phyloP scores from a whole-genome alignment of 129 eudicot genomes.

The Artemisia tridentata region DNA sequence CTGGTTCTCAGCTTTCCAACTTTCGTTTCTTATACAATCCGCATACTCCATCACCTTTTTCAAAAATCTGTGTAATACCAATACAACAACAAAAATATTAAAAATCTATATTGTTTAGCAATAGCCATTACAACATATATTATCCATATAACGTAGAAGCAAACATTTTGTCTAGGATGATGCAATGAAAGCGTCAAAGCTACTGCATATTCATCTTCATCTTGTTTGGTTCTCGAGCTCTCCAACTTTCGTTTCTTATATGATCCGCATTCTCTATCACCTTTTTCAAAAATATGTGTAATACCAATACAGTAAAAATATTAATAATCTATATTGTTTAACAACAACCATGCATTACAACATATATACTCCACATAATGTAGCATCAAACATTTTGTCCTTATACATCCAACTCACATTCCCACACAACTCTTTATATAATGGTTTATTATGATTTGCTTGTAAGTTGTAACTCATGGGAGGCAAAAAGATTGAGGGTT shows the following conservation, averaged over 20 bases:
- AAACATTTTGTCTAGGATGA: not conserved
- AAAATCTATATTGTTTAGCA: not conserved
- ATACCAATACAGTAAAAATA: not conserved
- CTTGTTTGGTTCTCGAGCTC: constrained; percentile 7
- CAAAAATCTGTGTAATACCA: constrained; percentile 28
- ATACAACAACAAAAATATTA: not conserved
- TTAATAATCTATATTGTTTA: not conserved
- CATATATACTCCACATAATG: no score
- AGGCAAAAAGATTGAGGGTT: no score
- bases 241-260: constrained; percentile 37
- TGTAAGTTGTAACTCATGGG: no score
- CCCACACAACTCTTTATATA: no score
- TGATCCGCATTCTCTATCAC: constrained; percentile 20
- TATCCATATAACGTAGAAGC: no score
- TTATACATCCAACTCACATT: no score
- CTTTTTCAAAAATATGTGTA: constrained; percentile 32
- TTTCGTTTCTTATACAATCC: constrained; percentile 29
- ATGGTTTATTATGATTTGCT: no score
- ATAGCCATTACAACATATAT: not conserved
- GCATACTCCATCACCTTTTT: constrained; percentile 27
- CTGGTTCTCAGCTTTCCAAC: constrained; percentile 22
- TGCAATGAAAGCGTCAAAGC: constrained; percentile 30
- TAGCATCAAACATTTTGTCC: no score
- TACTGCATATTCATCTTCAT: constrained; percentile 15
- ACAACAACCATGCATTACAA: not conserved